Base-by-base conservation (phyloP, 345 rosid genomes). In the Populus pruinosa region DNA sequence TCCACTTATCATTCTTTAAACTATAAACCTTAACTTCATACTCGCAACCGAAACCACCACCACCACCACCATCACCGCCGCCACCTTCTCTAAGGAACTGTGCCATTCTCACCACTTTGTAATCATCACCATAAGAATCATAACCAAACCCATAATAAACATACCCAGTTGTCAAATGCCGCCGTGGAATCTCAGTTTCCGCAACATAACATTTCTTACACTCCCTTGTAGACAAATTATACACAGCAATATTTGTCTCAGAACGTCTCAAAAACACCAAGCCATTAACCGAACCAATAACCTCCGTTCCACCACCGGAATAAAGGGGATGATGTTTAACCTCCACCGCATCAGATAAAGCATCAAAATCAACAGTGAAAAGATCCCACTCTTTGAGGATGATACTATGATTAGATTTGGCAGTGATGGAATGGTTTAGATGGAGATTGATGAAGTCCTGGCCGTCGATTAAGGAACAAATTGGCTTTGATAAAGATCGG, bases 111-210 rank as follows among this genome's bases (percentile, higher is more conserved):
- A 82, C 63, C 55, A 87, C 31, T 49, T 82, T 80, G 64, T 86
- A 87, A 62, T 85, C 90, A 44, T 84, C 86, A 0, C 2, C 39
- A 53, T 68, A 11, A 5, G 67, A 67, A 74, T 87, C 90, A 38
- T 77, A 79, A 8, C 91, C 91, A 3, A 88, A 88, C 13, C 91
- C 91, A 4, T 82, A 86, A 38, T 82, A 73, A 16, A 83, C 78
- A 11, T 74, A 76, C 13, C 82, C 89, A 2, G 83, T 70, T 2
- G 17, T 63, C 53, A 76, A 66, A 25, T 23, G 38, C 18, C 67
- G 71, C 39, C 69, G 69, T 1, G 82, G 78, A 1, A 71, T 69
- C 6, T 64, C 71, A 55, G 81, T 64, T 47, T 71, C 81, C 3
- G 70, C 41, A 29, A 70, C 76, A 0, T 84, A 86, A 18, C 86